Conservation (phyloP, 768 basidiomycete genomes). For the Tricholoma sp. region DNA sequence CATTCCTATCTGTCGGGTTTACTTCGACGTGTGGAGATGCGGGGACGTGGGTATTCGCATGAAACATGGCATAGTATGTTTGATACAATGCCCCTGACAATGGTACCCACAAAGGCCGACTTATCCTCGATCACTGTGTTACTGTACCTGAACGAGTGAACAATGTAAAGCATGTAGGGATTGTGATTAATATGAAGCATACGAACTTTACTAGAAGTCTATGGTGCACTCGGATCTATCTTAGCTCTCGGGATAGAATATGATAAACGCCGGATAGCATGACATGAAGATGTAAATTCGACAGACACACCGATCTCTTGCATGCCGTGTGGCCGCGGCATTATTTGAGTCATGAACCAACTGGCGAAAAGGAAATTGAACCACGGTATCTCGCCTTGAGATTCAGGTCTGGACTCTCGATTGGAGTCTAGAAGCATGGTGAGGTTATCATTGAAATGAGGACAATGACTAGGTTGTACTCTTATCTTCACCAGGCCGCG, state of each 20-base stretch:
- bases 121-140: not conserved
- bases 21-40: not conserved
- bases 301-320: not conserved
- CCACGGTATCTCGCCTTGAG: not conserved
- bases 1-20: not conserved
- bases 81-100: slow-evolving; percentile 1
- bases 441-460: not conserved
- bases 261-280: not conserved
- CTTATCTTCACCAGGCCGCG: not conserved
- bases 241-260: no score
- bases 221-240: not conserved
- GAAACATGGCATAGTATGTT: not conserved
- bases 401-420: not conserved
- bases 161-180: slow-evolving; percentile 13
- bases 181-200: not conserved
- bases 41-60: not conserved
- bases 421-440: not conserved
- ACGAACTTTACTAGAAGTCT: slow-evolving; percentile 6
- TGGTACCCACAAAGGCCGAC: slow-evolving; percentile 4
- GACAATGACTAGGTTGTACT: not conserved
- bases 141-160: slow-evolving; percentile 14
- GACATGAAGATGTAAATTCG: not conserved
- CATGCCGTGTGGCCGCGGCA: not conserved
- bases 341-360: not conserved
- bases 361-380: not conserved